Conservation (phyloP, 108 stramenopile genomes). For the Fragilariopsis cylindrus region DNA sequence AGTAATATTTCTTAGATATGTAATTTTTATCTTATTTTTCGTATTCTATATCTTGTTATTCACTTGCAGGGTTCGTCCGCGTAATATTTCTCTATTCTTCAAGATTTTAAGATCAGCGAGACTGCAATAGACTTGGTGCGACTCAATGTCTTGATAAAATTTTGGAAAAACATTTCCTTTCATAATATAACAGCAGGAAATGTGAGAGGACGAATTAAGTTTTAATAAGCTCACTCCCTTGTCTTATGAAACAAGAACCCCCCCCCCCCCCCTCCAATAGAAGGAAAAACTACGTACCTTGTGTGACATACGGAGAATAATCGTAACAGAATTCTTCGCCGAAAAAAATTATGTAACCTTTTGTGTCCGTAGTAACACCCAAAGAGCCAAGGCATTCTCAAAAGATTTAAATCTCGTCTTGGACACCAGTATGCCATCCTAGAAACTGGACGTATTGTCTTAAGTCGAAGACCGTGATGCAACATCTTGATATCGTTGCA, state of each 20-base stretch:
- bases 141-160: conserved; percentile 34
- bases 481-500: conserved; percentile 11
- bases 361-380: conserved; percentile 25
- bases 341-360: conserved; percentile 58
- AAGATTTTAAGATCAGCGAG: conserved; percentile 29
- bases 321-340: conserved; percentile 68
- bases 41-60: not conserved
- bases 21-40: too few relatives aligned
- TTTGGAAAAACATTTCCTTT: conserved; percentile 34
- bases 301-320: conserved; percentile 46
- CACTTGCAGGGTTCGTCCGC: too few relatives aligned
- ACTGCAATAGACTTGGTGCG: conserved; percentile 44
- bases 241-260: not conserved
- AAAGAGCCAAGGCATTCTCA: conserved; percentile 33
- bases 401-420: not conserved
- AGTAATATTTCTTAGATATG: too few relatives aligned
- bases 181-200: not conserved
- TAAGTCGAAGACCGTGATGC: conserved; percentile 16
- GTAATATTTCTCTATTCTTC: too few relatives aligned
- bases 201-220: not conserved
- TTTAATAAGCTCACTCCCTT: not conserved
- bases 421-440: conserved; percentile 26
- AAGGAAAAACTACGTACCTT: conserved; percentile 5
- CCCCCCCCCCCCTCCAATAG: not conserved
- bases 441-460: not conserved